A percentile compares a stretch with the other conserved stretches of the same genome.
Evolutionary conservation across 2,329 filamentous ascomycete species (phyloP).

Genomic region (Calonectria pseudoturangicola): DNA sequence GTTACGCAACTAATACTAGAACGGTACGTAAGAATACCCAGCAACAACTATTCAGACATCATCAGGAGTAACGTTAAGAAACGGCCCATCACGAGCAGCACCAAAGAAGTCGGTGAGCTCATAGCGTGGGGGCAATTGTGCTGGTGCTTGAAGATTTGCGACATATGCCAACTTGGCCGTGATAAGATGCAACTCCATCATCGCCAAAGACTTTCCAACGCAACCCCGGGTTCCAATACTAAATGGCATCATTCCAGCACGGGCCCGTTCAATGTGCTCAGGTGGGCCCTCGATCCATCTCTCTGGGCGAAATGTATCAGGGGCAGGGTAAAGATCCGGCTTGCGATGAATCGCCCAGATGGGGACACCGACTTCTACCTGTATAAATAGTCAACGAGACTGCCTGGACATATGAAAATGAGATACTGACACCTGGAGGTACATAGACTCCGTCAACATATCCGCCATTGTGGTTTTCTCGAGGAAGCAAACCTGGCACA

Average conservation of each 20-base stretch:
- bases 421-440: neutral
- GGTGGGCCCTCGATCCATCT: neutral
- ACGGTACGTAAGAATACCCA: too few relatives aligned
- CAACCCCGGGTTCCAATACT: neutral
- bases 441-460: constrained; percentile 3
- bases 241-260: constrained; percentile 2
- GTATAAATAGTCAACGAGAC: neutral
- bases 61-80: neutral
- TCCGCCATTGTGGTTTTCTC: constrained; percentile 1
- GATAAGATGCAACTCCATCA: constrained; percentile 2
- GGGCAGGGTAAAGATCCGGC: neutral
- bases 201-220: constrained; percentile 6
- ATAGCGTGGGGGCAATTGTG: neutral
- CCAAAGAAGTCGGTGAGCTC: neutral
- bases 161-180: neutral
- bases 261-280: constrained; percentile 1
- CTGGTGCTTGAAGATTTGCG: neutral
- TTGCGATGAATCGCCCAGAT: constrained; percentile 1
- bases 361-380: neutral
- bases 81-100: neutral
- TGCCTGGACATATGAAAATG: neutral
- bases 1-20: too few relatives aligned
- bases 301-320: neutral
- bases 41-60: neutral
- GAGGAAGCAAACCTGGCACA: neutral